Conservation (phyloP, 257 asterid genomes). For the Parsonsia alboflavescens region DNA sequence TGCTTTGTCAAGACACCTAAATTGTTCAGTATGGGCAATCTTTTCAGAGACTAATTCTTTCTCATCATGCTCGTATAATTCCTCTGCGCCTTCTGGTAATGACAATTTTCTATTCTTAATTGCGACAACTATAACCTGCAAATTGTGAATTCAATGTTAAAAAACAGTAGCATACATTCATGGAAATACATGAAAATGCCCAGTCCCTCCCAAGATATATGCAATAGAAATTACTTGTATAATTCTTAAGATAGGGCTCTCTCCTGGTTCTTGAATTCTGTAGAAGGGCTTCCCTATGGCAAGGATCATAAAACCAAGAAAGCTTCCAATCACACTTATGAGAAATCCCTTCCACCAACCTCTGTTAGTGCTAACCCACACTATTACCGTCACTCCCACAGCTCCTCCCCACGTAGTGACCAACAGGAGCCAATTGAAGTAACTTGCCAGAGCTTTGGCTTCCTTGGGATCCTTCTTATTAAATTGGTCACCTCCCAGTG, state of each 20-base stretch:
- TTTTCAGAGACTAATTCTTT: constrained; percentile 38
- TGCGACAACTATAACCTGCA: constrained; percentile 59
- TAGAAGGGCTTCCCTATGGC: constrained; percentile 53
- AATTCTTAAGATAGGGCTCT: constrained; percentile 55
- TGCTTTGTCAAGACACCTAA: constrained; percentile 72
- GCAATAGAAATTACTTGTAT: constrained; percentile 36
- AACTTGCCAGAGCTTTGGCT: constrained; percentile 66
- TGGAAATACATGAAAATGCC: no score
- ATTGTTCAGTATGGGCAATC: constrained; percentile 62
- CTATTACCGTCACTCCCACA: constrained; percentile 65
- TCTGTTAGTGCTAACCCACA: constrained; percentile 55
- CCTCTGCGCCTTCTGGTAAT: constrained; percentile 38
- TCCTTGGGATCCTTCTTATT: constrained; percentile 51
- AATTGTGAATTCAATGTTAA: background rate
- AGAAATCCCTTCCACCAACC: constrained; percentile 91
- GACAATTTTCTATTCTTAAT: constrained; percentile 45
- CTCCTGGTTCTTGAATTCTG: constrained; percentile 54
- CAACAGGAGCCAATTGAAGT: constrained; percentile 74
- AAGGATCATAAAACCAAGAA: constrained; percentile 38
- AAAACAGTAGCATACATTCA: no score
- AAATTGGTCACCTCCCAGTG: constrained; percentile 91
- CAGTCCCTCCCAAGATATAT: no score
- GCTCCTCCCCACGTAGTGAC: constrained; percentile 53
- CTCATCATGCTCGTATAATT: constrained; percentile 59
- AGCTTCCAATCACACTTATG: constrained; percentile 33